Evolutionary conservation across 306 rosid genomes (phyloP).

Genomic region (Nissolia schottii): DNA sequence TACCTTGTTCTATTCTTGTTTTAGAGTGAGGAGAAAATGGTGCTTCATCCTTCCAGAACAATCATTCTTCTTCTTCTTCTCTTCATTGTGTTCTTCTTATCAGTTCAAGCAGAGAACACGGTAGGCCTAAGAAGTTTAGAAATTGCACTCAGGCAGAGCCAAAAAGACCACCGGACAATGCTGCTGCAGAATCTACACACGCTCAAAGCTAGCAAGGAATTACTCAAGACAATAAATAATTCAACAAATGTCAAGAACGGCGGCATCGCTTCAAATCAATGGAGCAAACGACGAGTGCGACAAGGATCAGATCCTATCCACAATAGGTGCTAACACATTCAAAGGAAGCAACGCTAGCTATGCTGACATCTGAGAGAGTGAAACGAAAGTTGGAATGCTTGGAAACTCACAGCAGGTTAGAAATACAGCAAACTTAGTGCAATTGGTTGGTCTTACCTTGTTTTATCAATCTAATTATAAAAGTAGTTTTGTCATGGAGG

Average conservation of each 20-base stretch:
- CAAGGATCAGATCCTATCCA: constrained; percentile 97
- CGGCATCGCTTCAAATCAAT: constrained; percentile 61
- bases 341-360: constrained; percentile 29
- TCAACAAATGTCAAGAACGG: constrained; percentile 20
- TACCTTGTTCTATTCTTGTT: constrained; percentile 39
- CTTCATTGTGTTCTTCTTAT: constrained; percentile 49
- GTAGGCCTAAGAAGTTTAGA: constrained; percentile 43
- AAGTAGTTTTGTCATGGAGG: constrained; percentile 33
- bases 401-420: constrained; percentile 41
- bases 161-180: constrained; percentile 28
- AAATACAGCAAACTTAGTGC: constrained; percentile 21
- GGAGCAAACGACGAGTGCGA: constrained; percentile 76
- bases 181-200: constrained; percentile 38
- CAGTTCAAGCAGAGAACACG: constrained; percentile 40
- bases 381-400: constrained; percentile 21
- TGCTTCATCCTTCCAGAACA: constrained; percentile 37
- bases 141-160: constrained; percentile 41
- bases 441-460: constrained; percentile 28
- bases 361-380: constrained; percentile 27
- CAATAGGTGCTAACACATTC: constrained; percentile 49
- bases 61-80: constrained; percentile 49
- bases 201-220: constrained; percentile 33
- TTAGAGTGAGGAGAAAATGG: constrained; percentile 51
- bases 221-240: constrained; percentile 40
- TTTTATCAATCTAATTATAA: constrained; percentile 22